Conservation (phyloP, 2,329 filamentous ascomycete genomes). For the Aspergillus floridensis region DNA sequence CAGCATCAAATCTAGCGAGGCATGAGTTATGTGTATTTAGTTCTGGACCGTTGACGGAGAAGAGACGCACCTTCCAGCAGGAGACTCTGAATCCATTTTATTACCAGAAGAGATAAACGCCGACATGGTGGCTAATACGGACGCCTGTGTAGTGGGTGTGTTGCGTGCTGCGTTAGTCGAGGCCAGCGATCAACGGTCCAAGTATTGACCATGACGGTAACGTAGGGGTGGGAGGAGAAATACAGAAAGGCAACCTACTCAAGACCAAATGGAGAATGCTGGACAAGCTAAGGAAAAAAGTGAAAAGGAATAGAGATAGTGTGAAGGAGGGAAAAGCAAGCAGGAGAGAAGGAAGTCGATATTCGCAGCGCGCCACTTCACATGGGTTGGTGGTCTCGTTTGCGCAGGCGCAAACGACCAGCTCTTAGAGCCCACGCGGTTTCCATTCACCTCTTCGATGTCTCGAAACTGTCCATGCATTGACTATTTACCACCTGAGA, state of each 20-base stretch:
- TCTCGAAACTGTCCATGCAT: too few relatives aligned
- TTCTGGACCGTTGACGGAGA: not conserved
- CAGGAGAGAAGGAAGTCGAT: not conserved
- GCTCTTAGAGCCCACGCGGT: not conserved
- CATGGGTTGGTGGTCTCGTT: slow-evolving; percentile 1
- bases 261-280: not conserved
- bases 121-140: slow-evolving; percentile 21
- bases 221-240: slow-evolving; percentile 1
- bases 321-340: not conserved
- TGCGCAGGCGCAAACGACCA: not conserved
- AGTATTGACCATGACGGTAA: not conserved
- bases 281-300: not conserved
- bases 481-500: too few relatives aligned
- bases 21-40: not conserved
- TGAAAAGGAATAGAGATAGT: not conserved
- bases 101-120: slow-evolving; percentile 55
- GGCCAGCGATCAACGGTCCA: slow-evolving; percentile 1
- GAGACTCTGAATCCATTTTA: slow-evolving; percentile 59
- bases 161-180: slow-evolving; percentile 5
- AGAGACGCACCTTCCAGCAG: slow-evolving; percentile 57
- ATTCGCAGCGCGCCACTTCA: slow-evolving; percentile 9
- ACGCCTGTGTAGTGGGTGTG: not conserved
- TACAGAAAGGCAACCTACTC: not conserved
- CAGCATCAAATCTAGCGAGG: not conserved
- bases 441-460: too few relatives aligned